Conservation (phyloP, 2,329 filamentous ascomycete genomes). For the Zymoseptoria ardabiliae region DNA sequence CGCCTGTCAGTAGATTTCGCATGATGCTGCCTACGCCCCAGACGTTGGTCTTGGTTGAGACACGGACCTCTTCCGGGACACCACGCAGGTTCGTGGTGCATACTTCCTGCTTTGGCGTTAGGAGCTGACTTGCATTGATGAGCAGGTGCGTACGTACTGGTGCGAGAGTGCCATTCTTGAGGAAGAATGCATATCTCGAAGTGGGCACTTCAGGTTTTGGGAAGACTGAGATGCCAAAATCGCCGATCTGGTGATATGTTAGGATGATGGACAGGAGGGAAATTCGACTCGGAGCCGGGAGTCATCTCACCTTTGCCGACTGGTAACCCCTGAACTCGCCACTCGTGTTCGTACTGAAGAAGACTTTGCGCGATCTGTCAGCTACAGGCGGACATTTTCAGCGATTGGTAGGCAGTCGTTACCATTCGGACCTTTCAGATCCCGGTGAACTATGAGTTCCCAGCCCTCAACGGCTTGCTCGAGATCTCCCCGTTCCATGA, state of each 20-base stretch:
- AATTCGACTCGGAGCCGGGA: too few species aligned
- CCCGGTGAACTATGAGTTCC: conserved; percentile 12
- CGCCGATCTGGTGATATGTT: conserved; percentile 1
- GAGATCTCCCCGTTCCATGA: conserved; percentile 10
- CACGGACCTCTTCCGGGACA: background rate
- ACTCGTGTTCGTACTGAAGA: conserved; percentile 4
- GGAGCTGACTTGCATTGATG: background rate
- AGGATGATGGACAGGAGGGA: background rate
- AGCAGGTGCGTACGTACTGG: background rate
- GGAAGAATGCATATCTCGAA: background rate
- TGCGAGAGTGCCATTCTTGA: background rate
- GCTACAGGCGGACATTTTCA: background rate
- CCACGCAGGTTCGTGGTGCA: background rate
- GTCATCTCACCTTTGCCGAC: conserved; percentile 2
- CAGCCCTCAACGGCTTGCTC: background rate
- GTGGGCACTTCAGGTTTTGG: background rate
- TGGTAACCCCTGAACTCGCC: conserved; percentile 4
- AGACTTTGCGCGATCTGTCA: conserved; percentile 1
- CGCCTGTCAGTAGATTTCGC: conserved; percentile 4
- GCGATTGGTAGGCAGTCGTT: background rate
- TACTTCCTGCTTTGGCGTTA: background rate
- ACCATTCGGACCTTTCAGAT: conserved; percentile 7
- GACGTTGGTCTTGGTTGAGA: conserved; percentile 11
- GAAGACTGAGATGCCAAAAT: conserved; percentile 7
- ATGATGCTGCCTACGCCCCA: conserved; percentile 11